These are phyloP conservation scores for Populus trichocarpa DNA, from an alignment of 441 rosid genomes.

Conservation along the genomic window DNA sequence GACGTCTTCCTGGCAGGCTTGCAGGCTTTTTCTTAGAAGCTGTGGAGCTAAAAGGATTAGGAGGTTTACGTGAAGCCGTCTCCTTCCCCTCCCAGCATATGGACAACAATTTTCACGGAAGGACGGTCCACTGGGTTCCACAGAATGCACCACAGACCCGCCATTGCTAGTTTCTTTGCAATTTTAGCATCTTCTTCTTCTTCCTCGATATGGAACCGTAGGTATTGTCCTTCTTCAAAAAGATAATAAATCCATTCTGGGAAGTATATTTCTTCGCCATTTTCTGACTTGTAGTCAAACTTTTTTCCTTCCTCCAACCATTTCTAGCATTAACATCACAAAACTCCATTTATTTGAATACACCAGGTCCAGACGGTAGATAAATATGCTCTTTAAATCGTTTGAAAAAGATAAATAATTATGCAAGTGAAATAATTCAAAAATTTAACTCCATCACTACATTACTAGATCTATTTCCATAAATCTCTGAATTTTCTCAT, in stretches of 20 bases:
- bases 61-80: background rate
- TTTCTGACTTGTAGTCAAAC: background rate
- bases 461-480: no score
- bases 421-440: no score
- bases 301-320: background rate
- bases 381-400: no score
- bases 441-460: no score
- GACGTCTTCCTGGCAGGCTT: background rate
- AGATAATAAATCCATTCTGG: background rate
- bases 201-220: background rate
- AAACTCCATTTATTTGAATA: background rate
- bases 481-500: no score
- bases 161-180: background rate
- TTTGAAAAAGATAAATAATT: no score
- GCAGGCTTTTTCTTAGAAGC: background rate
- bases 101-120: background rate
- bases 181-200: background rate
- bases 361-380: no score
- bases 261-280: background rate
- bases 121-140: background rate
- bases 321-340: slow-evolving; percentile 1
- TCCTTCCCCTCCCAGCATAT: background rate
- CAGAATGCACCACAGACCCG: background rate
- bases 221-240: background rate
- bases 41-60: background rate